Percentiles rank a stretch among this genome's conserved stretches.
Evolutionary conservation across 257 asterid species (phyloP).

Genomic region (Primulina tabacum): DNA sequence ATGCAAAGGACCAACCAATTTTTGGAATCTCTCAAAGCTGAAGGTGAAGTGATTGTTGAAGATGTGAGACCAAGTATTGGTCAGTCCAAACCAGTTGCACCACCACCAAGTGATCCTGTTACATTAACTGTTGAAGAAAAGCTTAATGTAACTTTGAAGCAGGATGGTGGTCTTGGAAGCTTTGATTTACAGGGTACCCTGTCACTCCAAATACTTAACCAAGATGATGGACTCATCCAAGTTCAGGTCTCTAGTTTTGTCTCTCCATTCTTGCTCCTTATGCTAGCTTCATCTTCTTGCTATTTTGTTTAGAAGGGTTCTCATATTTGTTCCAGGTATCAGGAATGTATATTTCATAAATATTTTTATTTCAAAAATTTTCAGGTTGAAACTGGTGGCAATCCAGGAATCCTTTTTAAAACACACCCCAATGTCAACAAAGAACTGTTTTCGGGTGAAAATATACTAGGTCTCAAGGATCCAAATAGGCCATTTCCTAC

Average conservation of each 20-base stretch:
- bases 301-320: not conserved
- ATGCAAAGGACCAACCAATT: conserved; percentile 62
- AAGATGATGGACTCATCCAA: conserved; percentile 60
- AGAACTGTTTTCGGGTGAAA: conserved; percentile 53
- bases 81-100: conserved; percentile 55
- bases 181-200: conserved; percentile 61
- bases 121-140: conserved; percentile 60
- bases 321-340: not conserved
- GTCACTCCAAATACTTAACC: conserved; percentile 61
- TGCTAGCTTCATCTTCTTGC: not conserved
- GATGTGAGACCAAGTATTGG: conserved; percentile 63
- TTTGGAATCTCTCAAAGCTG: conserved; percentile 67
- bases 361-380: conserved; percentile 1
- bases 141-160: conserved; percentile 52
- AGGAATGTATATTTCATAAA: not conserved
- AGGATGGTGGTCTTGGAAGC: conserved; percentile 62
- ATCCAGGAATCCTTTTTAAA: conserved; percentile 53
- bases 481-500: conserved; percentile 54
- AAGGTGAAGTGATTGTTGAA: conserved; percentile 68
- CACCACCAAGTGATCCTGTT: conserved; percentile 61
- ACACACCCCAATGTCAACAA: conserved; percentile 69
- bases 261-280: not conserved
- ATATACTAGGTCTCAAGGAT: conserved; percentile 63
- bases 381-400: conserved; percentile 62
- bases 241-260: conserved; percentile 48